These are phyloP conservation scores for Neurospora discreta DNA, from an alignment of 495 filamentous ascomycete species.

Conservation along the genomic window DNA sequence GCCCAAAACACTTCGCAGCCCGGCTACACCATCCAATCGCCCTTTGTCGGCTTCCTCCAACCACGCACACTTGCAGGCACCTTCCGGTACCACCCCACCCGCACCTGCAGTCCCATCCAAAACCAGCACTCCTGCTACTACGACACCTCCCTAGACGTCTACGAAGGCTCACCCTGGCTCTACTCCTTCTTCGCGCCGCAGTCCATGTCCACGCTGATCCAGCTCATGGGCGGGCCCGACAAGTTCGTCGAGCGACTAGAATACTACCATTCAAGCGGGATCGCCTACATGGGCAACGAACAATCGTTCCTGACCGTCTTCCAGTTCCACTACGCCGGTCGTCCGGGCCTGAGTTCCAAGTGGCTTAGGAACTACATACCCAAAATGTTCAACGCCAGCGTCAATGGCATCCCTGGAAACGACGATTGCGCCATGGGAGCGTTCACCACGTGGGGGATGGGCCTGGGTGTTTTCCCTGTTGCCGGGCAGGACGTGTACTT, in stretches of 20 bases:
- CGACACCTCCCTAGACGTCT: conserved; percentile 54
- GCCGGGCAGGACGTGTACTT: conserved; percentile 67
- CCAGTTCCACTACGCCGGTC: conserved; percentile 63
- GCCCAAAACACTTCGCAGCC: neutral
- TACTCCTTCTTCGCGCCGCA: conserved; percentile 65
- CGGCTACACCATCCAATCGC: conserved; percentile 16
- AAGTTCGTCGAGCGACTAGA: conserved; percentile 48
- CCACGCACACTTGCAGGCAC: conserved; percentile 51
- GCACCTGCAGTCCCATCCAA: conserved; percentile 45
- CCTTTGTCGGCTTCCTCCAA: conserved; percentile 60
- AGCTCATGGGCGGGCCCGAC: conserved; percentile 45
- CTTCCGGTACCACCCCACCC: conserved; percentile 56
- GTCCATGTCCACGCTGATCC: conserved; percentile 52
- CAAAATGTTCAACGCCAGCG: conserved; percentile 48
- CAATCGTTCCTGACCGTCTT: conserved; percentile 60
- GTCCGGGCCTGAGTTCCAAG: conserved; percentile 50
- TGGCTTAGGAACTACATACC: conserved; percentile 59
- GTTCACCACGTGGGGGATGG: conserved; percentile 54
- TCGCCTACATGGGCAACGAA: conserved; percentile 65
- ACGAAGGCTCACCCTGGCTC: conserved; percentile 61
- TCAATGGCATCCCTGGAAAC: conserved; percentile 59
- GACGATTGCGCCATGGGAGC: conserved; percentile 71
- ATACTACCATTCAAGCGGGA: conserved; percentile 51
- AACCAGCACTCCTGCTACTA: conserved; percentile 37
- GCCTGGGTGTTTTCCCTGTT: conserved; percentile 60